phyloP scores from a whole-genome alignment of 2,329 filamentous ascomycete species.

The Aspergillus felis region DNA sequence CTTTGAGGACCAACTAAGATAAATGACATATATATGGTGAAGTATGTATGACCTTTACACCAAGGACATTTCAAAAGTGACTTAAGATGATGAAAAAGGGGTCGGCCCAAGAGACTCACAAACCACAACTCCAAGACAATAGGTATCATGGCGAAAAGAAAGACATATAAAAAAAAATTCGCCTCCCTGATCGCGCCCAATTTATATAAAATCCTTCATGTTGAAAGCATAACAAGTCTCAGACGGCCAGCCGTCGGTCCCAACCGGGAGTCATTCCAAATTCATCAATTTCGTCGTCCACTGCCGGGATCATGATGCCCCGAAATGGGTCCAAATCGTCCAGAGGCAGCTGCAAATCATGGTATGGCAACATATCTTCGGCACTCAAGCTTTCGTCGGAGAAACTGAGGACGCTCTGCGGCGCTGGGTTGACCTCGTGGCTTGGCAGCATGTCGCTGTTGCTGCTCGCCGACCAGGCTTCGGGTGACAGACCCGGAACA shows the following conservation, averaged over 20 bases:
- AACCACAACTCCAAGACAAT: conserved; percentile 2
- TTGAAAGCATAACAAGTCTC: not conserved
- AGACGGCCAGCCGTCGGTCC: conserved; percentile 34
- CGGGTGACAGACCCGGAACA: conserved; percentile 35
- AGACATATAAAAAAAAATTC: not conserved
- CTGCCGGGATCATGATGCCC: conserved; percentile 34
- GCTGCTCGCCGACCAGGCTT: conserved; percentile 37
- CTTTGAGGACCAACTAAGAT: not conserved
- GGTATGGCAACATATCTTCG: conserved; percentile 39
- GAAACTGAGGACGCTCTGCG: conserved; percentile 57
- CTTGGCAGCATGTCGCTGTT: conserved; percentile 33
- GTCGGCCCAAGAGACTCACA: not conserved
- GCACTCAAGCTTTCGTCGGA: conserved; percentile 57
- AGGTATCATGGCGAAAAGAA: conserved; percentile 6
- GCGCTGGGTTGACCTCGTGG: conserved; percentile 21
- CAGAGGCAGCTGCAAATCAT: conserved; percentile 21
- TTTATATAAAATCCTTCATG: not conserved
- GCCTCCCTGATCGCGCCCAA: not conserved
- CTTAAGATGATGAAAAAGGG: not conserved
- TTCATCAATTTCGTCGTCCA: conserved; percentile 31
- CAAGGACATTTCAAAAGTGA: not conserved
- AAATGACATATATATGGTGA: not conserved
- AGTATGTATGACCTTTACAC: not conserved
- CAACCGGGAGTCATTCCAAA: conserved; percentile 29
- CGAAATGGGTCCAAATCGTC: conserved; percentile 34